These are phyloP conservation scores for Kuraishia hungarica DNA, from an alignment of 805 yeast genomes.

Conservation along the genomic window DNA sequence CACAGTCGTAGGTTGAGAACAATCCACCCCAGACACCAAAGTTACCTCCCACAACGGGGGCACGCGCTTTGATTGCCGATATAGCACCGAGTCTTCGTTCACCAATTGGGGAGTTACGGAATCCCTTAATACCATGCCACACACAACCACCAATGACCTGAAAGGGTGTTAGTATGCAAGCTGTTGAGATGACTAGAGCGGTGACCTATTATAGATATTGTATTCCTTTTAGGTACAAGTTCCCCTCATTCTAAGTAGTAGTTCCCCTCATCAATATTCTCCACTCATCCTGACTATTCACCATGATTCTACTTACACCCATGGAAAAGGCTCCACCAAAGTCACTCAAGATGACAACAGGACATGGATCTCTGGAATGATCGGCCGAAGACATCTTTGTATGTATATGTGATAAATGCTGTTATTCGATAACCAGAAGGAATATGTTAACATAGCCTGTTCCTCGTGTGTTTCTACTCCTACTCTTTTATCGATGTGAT, in stretches of 20 bases:
- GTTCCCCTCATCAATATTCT: neutral
- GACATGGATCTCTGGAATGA: conserved; percentile 99
- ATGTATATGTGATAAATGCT: neutral
- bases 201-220: too few species aligned
- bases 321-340: conserved; percentile 98
- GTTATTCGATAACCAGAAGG: neutral
- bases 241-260: too few species aligned
- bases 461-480: too few species aligned
- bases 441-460: neutral
- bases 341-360: conserved; percentile 89
- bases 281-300: neutral
- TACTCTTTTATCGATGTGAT: too few species aligned
- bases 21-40: conserved; percentile 99
- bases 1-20: conserved; percentile 91
- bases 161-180: conserved; percentile 5
- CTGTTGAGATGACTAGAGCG: too few species aligned
- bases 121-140: conserved; percentile 99
- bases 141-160: conserved; percentile 86
- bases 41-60: conserved; percentile 98
- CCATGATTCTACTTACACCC: conserved; percentile 56
- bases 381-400: conserved; percentile 75
- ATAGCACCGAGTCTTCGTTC: conserved; percentile 89
- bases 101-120: conserved; percentile 95
- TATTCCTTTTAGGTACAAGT: too few species aligned
- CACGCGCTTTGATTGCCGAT: conserved; percentile 88